These are phyloP conservation scores for Periconia digitata DNA, from an alignment of 2,329 filamentous ascomycete genomes.

Conservation along the genomic window DNA sequence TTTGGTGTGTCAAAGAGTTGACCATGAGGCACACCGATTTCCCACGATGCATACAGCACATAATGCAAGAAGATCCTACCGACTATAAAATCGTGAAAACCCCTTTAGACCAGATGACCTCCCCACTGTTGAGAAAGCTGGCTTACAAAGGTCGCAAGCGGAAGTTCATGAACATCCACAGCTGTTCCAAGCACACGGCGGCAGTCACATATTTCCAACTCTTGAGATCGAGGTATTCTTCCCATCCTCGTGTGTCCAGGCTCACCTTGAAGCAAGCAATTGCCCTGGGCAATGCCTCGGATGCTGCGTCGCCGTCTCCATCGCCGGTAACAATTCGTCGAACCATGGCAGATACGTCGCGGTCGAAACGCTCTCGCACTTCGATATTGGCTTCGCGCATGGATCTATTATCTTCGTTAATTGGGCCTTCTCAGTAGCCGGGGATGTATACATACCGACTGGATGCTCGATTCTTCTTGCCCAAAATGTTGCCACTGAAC, in stretches of 20 bases:
- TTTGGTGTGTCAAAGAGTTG: too few relatives aligned
- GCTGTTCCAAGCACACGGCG: constrained; percentile 53
- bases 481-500: constrained; percentile 61
- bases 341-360: constrained; percentile 47
- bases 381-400: constrained; percentile 32
- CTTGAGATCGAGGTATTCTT: constrained; percentile 37
- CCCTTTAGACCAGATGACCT: too few relatives aligned
- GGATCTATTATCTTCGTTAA: neutral
- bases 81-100: too few relatives aligned
- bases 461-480: constrained; percentile 47
- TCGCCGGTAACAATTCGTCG: constrained; percentile 48
- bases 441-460: constrained; percentile 17
- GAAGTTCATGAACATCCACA: constrained; percentile 36
- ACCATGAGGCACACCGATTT: too few relatives aligned
- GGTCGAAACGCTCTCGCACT: constrained; percentile 45
- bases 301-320: constrained; percentile 29
- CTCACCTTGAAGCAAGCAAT: constrained; percentile 54
- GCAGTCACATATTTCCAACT: constrained; percentile 59
- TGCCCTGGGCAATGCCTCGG: constrained; percentile 50
- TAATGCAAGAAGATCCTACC: too few relatives aligned
- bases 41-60: too few relatives aligned
- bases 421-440: neutral
- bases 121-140: neutral
- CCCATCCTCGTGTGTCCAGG: constrained; percentile 34
- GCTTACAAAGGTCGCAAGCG: constrained; percentile 15